These are phyloP conservation scores for Mycena pura DNA, from an alignment of 768 basidiomycete genomes.

Conservation along the genomic window DNA sequence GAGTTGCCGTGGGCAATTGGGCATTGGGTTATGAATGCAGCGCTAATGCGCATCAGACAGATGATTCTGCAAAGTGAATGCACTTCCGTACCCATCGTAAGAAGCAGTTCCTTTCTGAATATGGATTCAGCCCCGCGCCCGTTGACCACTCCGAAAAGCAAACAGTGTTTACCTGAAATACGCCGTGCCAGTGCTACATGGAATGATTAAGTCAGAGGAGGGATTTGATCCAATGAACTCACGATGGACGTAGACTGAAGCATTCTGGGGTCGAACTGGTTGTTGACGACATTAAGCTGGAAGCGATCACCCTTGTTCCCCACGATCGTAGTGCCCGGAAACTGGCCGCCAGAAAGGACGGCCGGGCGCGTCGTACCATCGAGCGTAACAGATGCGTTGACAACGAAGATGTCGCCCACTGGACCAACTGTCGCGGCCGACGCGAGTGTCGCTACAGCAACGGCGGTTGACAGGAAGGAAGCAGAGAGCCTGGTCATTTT, in stretches of 20 bases:
- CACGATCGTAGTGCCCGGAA: conserved; percentile 2
- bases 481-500: conserved; percentile 1
- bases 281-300: conserved; percentile 9
- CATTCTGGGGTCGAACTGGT: conserved; percentile 4
- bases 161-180: conserved; percentile 1
- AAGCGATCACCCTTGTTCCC: conserved; percentile 12
- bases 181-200: conserved; percentile 8
- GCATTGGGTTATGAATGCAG: conserved; percentile 6
- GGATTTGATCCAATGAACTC: not conserved
- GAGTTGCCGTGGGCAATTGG: conserved; percentile 12
- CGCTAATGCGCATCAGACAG: not conserved
- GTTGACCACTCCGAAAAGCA: not conserved
- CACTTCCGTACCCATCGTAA: not conserved
- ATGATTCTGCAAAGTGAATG: not conserved
- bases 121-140: not conserved
- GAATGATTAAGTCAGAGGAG: not conserved
- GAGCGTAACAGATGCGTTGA: not conserved
- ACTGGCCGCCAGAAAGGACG: conserved; percentile 6
- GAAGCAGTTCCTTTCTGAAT: conserved; percentile 5
- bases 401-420: not conserved
- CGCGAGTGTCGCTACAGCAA: conserved; percentile 1
- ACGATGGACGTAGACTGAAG: conserved; percentile 6
- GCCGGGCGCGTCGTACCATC: conserved; percentile 5
- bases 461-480: not conserved
- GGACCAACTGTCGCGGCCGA: not conserved